These are phyloP conservation scores for Nothopassalora personata DNA, from an alignment of 2,329 filamentous ascomycete species.

Conservation along the genomic window DNA sequence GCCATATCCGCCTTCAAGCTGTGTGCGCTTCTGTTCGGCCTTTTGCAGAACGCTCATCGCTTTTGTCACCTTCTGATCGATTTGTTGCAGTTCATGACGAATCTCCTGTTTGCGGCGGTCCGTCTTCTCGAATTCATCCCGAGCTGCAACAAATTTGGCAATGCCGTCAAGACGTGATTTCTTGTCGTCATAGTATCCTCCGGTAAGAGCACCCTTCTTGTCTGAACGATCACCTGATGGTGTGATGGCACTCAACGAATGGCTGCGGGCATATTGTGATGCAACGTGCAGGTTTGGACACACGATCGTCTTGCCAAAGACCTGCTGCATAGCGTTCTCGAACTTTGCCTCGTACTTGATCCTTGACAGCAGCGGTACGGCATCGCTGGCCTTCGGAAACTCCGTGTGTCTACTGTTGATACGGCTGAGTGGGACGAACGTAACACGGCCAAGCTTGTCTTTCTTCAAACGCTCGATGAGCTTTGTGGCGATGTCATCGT, in stretches of 20 bases:
- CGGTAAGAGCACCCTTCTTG: constrained; percentile 90
- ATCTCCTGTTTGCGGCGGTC: constrained; percentile 61
- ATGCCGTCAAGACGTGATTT: constrained; percentile 85
- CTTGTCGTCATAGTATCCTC: constrained; percentile 83
- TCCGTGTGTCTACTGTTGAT: constrained; percentile 66
- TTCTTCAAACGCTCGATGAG: constrained; percentile 75
- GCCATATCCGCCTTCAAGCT: constrained; percentile 76
- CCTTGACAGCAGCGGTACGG: constrained; percentile 79
- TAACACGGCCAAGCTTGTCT: constrained; percentile 77
- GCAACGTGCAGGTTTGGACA: constrained; percentile 86
- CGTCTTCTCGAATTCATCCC: constrained; percentile 66
- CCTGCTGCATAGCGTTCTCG: constrained; percentile 83
- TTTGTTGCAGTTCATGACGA: constrained; percentile 63
- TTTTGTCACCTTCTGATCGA: constrained; percentile 83
- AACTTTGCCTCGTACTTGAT: constrained; percentile 71
- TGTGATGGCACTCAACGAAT: constrained; percentile 88
- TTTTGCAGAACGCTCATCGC: constrained; percentile 82
- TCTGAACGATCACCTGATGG: constrained; percentile 92
- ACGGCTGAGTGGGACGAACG: constrained; percentile 88
- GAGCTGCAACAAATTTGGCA: constrained; percentile 66
- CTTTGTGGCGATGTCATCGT: constrained; percentile 76
- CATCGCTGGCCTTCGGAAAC: constrained; percentile 79
- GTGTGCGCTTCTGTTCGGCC: constrained; percentile 68
- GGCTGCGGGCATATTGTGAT: constrained; percentile 84
- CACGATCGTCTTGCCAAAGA: constrained; percentile 92